Evolutionary conservation across 2,329 filamentous ascomycete species (phyloP).

Genomic region (Monilinia fructicola): DNA sequence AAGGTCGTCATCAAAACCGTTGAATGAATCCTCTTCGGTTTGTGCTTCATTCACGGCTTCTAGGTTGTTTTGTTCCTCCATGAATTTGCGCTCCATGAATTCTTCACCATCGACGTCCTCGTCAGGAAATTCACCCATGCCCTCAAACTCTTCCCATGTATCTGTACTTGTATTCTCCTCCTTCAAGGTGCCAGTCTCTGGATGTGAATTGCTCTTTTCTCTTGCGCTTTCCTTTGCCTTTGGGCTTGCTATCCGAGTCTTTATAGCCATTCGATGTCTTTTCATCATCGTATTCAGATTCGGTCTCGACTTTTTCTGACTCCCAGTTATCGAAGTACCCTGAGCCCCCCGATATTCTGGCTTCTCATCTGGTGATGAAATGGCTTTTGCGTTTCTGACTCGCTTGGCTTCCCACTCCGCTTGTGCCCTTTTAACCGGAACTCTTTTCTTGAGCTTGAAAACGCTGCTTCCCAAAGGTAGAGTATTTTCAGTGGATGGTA

Average conservation of each 20-base stretch:
- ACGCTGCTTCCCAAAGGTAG: background rate
- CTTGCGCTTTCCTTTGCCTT: constrained; percentile 9
- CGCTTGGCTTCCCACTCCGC: constrained; percentile 39
- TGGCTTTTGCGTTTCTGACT: constrained; percentile 26
- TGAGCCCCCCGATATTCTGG: background rate
- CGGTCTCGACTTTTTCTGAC: constrained; percentile 27
- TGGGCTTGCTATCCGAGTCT: background rate
- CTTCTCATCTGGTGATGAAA: background rate
- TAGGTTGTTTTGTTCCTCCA: constrained; percentile 71
- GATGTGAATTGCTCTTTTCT: background rate
- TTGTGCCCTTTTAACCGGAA: constrained; percentile 34
- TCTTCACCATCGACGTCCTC: constrained; percentile 56
- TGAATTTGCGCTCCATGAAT: constrained; percentile 64
- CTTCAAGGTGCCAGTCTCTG: constrained; percentile 46
- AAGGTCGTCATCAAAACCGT: constrained; percentile 30
- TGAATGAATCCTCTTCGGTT: constrained; percentile 36
- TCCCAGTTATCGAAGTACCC: constrained; percentile 25
- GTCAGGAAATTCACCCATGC: constrained; percentile 59
- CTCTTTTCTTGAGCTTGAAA: constrained; percentile 28
- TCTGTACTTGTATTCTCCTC: constrained; percentile 51
- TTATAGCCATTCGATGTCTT: constrained; percentile 1
- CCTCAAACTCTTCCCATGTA: constrained; percentile 55
- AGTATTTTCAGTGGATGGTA: constrained; percentile 25
- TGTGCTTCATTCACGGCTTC: constrained; percentile 55
- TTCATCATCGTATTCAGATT: constrained; percentile 7